phyloP scores from a whole-genome alignment of 768 basidiomycete genomes.

The Rhodotorula babjevae region DNA sequence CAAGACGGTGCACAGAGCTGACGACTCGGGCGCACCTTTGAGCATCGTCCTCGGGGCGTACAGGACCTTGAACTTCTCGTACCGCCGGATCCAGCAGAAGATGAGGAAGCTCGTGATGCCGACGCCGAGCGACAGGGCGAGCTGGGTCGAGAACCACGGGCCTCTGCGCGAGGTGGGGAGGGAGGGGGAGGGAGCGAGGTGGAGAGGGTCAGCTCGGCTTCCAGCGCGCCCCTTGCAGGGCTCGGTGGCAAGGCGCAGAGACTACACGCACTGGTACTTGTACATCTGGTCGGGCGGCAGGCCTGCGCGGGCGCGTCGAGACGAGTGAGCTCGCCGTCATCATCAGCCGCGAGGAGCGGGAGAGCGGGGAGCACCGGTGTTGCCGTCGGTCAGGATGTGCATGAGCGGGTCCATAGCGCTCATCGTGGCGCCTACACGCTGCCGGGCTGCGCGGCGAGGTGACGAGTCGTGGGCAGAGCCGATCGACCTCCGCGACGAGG shows the following conservation, averaged over 20 bases:
- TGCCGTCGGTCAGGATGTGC: neutral
- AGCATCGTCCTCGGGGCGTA: slow-evolving; percentile 92
- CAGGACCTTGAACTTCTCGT: slow-evolving; percentile 68
- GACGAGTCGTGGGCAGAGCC: neutral
- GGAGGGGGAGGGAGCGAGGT: neutral
- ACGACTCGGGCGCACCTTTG: slow-evolving; percentile 60
- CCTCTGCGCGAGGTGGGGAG: slow-evolving; percentile 49
- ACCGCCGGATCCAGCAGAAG: slow-evolving; percentile 79
- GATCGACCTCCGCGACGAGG: neutral
- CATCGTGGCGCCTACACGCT: no score
- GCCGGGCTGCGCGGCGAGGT: no score
- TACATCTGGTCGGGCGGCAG: slow-evolving; percentile 3
- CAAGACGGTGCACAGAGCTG: neutral
- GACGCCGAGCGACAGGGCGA: slow-evolving; percentile 68
- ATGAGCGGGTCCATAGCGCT: slow-evolving; percentile 1
- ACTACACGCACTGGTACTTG: slow-evolving; percentile 5
- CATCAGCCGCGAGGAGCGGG: neutral
- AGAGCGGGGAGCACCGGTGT: neutral
- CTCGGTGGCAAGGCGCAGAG: neutral
- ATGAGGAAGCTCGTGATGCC: slow-evolving; percentile 74
- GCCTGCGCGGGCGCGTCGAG: neutral
- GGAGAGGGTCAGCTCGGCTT: neutral
- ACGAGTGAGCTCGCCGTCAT: neutral
- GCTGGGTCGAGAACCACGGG: slow-evolving; percentile 92
- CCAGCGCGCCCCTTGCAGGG: no score